A percentile compares a stretch with the other conserved stretches of the same genome.
Conservation (phyloP, 139 green algal species). For the Chlamydomonas incerta region DNA sequence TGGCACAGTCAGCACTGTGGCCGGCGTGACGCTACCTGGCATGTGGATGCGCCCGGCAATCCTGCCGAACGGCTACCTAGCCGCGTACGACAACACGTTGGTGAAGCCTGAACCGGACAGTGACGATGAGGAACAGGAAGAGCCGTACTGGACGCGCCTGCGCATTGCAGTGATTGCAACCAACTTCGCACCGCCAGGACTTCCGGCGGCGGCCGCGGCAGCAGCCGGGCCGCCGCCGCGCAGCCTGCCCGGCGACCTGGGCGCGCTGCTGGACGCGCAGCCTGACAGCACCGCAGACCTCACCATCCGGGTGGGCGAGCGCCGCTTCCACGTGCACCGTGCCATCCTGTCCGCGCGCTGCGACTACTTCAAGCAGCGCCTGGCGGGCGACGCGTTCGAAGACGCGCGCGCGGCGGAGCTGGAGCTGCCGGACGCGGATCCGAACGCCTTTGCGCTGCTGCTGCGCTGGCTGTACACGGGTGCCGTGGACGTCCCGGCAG, state of each 20-base stretch:
- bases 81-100: too few relatives aligned
- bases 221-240: not conserved
- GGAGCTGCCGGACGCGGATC: slow-evolving; percentile 1
- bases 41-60: not conserved
- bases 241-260: slow-evolving; percentile 6
- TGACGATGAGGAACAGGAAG: too few relatives aligned
- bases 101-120: not conserved
- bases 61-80: slow-evolving; percentile 15
- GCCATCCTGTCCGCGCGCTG: not conserved
- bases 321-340: not conserved
- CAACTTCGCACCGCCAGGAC: too few relatives aligned
- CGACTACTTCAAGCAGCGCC: slow-evolving; percentile 15
- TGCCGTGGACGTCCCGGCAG: not conserved
- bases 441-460: not conserved
- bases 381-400: slow-evolving; percentile 1
- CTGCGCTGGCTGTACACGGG: slow-evolving; percentile 5
- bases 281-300: slow-evolving; percentile 7
- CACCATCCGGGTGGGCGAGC: not conserved
- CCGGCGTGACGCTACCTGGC: too few relatives aligned
- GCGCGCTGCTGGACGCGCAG: slow-evolving; percentile 9
- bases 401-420: not conserved
- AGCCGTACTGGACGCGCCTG: too few relatives aligned
- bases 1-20: too few relatives aligned
- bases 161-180: too few relatives aligned
- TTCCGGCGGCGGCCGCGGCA: too few relatives aligned